Percentiles rank a stretch among this genome's conserved stretches.
Conservation (phyloP, 495 filamentous ascomycete species). For the Glutinoglossum americanum region DNA sequence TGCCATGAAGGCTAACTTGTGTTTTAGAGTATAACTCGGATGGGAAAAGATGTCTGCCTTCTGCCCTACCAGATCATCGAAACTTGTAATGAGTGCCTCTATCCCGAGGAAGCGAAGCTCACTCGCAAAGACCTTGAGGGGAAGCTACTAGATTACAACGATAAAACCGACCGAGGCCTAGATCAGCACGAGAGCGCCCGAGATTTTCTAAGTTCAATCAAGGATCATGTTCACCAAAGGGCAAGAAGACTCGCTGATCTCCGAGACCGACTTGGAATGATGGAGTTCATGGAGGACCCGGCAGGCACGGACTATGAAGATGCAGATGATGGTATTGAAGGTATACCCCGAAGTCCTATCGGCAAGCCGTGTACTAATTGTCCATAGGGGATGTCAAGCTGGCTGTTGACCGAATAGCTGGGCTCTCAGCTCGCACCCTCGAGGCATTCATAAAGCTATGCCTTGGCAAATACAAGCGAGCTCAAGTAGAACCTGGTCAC, state of each 20-base stretch:
- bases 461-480: conserved; percentile 70
- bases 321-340: background rate
- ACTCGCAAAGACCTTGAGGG: conserved; percentile 32
- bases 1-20: background rate
- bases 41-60: conserved; percentile 48
- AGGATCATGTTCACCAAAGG: conserved; percentile 40
- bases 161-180: conserved; percentile 39
- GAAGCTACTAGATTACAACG: conserved; percentile 36
- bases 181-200: conserved; percentile 74
- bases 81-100: conserved; percentile 39
- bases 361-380: background rate
- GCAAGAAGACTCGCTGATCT: conserved; percentile 30
- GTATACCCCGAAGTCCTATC: background rate
- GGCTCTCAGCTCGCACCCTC: conserved; percentile 55
- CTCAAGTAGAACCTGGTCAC: conserved; percentile 79
- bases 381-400: background rate
- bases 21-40: conserved; percentile 37
- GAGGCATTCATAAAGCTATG: conserved; percentile 59
- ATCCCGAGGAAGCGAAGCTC: conserved; percentile 40
- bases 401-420: conserved; percentile 46
- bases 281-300: conserved; percentile 7
- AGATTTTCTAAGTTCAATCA: conserved; percentile 57
- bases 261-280: conserved; percentile 17
- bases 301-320: conserved; percentile 4
- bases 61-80: conserved; percentile 50